These are phyloP conservation scores for Dioszegia aurantiaca DNA, from an alignment of 768 basidiomycete genomes.

Conservation along the genomic window DNA sequence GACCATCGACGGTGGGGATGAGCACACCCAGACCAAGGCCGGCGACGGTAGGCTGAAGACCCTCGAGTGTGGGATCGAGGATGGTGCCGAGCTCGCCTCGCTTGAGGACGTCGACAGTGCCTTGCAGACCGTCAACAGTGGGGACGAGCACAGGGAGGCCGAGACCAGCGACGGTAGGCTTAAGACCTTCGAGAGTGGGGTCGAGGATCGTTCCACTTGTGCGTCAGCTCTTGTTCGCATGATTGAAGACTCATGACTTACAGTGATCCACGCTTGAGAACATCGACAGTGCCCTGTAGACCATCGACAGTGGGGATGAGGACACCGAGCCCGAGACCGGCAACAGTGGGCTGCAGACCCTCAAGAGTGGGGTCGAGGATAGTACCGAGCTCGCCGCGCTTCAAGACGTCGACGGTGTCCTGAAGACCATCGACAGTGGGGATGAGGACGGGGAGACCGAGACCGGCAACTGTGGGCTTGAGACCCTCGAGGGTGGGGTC, in stretches of 20 bases:
- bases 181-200: background rate
- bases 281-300: too few relatives aligned
- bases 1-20: too few relatives aligned
- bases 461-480: constrained; percentile 1
- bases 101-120: too few relatives aligned
- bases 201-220: background rate
- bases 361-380: background rate
- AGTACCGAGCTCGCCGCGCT: too few relatives aligned
- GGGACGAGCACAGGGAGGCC: constrained; percentile 6
- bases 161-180: constrained; percentile 6
- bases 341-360: constrained; percentile 3
- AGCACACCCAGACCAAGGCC: too few relatives aligned
- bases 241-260: too few relatives aligned
- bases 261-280: too few relatives aligned
- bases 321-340: constrained; percentile 8
- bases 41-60: too few relatives aligned
- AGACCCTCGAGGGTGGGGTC: constrained; percentile 8
- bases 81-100: too few relatives aligned
- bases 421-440: background rate
- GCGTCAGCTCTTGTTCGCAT: too few relatives aligned
- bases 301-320: constrained; percentile 1
- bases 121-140: background rate
- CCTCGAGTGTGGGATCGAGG: too few relatives aligned
- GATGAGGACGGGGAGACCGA: constrained; percentile 5
- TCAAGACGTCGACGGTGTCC: too few relatives aligned